A percentile compares a stretch with the other conserved stretches of the same genome.
These are phyloP conservation scores for Penicillium verhagenii DNA, from an alignment of 495 filamentous ascomycete genomes.

Conservation along the genomic window DNA sequence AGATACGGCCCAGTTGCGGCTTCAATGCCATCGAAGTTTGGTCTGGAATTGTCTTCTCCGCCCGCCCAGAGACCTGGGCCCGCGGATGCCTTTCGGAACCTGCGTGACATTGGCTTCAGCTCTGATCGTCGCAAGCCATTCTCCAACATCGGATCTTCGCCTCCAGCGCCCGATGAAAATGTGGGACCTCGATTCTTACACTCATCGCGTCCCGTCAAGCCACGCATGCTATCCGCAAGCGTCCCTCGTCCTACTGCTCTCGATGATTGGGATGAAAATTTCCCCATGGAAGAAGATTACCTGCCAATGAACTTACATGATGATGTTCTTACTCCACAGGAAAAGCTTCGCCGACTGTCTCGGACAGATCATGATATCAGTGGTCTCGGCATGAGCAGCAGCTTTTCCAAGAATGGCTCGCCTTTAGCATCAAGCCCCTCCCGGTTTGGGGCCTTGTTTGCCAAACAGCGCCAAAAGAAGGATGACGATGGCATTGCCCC, in stretches of 20 bases:
- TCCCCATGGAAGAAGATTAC: slow-evolving; percentile 91
- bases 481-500: slow-evolving; percentile 66
- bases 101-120: slow-evolving; percentile 86
- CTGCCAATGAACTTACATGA: slow-evolving; percentile 85
- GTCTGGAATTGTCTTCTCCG: slow-evolving; percentile 71
- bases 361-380: slow-evolving; percentile 66
- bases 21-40: slow-evolving; percentile 90
- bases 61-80: slow-evolving; percentile 57
- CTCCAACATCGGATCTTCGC: slow-evolving; percentile 64
- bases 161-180: slow-evolving; percentile 53
- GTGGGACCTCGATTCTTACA: slow-evolving; percentile 72
- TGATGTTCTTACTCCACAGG: slow-evolving; percentile 88
- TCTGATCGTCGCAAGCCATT: slow-evolving; percentile 54
- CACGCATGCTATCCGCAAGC: slow-evolving; percentile 72
- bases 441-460: slow-evolving; percentile 82
- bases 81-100: slow-evolving; percentile 70
- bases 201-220: slow-evolving; percentile 73
- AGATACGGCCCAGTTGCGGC: slow-evolving; percentile 88
- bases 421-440: slow-evolving; percentile 78
- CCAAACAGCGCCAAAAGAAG: slow-evolving; percentile 66
- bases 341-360: slow-evolving; percentile 81
- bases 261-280: slow-evolving; percentile 80
- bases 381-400: slow-evolving; percentile 58
- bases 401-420: slow-evolving; percentile 75
- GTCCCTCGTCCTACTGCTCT: slow-evolving; percentile 62